Evolutionary conservation across 192 early-diverging fungal species (phyloP).

Genomic region (Phycomyces blakesleeanus): DNA sequence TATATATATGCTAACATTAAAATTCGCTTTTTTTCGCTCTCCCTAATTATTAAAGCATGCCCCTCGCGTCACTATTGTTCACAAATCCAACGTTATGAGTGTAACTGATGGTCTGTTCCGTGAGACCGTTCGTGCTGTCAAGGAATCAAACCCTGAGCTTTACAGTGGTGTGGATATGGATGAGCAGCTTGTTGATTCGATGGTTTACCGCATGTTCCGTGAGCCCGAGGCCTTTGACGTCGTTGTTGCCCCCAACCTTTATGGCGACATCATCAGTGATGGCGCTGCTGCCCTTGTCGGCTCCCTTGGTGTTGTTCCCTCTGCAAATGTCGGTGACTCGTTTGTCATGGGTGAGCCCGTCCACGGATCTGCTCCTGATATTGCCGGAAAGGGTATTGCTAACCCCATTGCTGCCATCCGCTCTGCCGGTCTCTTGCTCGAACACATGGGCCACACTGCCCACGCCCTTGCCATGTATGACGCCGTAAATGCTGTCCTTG

Average conservation of each 20-base stretch:
- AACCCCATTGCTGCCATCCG: conserved; percentile 96
- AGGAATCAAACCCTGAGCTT: conserved; percentile 59
- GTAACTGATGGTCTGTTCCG: conserved; percentile 96
- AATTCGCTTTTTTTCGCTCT: not conserved
- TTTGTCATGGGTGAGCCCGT: conserved; percentile 96
- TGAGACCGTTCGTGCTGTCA: conserved; percentile 78
- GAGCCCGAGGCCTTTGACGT: conserved; percentile 96
- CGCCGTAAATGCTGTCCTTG: conserved; percentile 82
- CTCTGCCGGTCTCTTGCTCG: conserved; percentile 88
- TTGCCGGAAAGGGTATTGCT: conserved; percentile 94
- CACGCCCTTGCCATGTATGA: conserved; percentile 79
- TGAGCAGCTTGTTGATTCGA: conserved; percentile 98
- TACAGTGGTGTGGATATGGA: conserved; percentile 70
- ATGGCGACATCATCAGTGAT: conserved; percentile 97
- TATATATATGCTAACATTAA: not conserved
- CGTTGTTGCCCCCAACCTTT: conserved; percentile 94
- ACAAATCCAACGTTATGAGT: conserved; percentile 96
- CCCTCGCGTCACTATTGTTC: conserved; percentile 83
- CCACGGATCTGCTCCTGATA: conserved; percentile 92
- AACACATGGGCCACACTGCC: conserved; percentile 69
- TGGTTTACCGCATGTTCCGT: conserved; percentile 99
- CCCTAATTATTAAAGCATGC: conserved; percentile 15
- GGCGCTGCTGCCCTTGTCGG: conserved; percentile 96
- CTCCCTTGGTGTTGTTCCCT: conserved; percentile 90
- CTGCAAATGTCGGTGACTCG: conserved; percentile 92